Conservation (phyloP, 2,329 filamentous ascomycete genomes). For the Cercospora canescens region DNA sequence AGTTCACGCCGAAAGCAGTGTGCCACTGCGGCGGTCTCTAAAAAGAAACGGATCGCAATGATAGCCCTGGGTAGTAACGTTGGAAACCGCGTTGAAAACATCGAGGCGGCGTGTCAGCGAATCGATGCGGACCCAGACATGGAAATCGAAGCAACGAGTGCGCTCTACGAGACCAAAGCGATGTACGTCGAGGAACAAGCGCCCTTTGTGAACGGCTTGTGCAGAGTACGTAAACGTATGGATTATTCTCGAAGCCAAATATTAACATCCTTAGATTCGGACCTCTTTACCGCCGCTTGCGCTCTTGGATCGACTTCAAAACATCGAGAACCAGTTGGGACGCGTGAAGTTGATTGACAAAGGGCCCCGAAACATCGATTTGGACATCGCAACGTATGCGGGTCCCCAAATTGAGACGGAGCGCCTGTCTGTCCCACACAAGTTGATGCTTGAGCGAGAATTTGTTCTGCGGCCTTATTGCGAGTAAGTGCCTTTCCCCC, state of each 20-base stretch:
- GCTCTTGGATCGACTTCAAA: conserved; percentile 78
- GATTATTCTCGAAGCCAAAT: neutral
- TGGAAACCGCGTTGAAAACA: conserved; percentile 79
- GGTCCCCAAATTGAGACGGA: conserved; percentile 60
- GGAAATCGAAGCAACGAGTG: conserved; percentile 75
- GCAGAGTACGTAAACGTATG: conserved; percentile 67
- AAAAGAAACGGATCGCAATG: conserved; percentile 46
- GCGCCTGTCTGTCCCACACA: conserved; percentile 81
- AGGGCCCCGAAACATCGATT: conserved; percentile 88
- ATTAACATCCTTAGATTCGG: conserved; percentile 62
- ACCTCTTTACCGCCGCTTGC: conserved; percentile 73
- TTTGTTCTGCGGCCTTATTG: conserved; percentile 88
- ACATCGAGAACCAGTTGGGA: conserved; percentile 77
- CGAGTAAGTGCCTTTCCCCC: conserved; percentile 56
- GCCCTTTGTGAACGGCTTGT: conserved; percentile 87
- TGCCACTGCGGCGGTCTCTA: too few relatives aligned
- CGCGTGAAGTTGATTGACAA: conserved; percentile 86
- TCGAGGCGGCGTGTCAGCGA: conserved; percentile 77
- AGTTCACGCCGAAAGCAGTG: neutral
- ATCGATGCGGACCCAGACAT: conserved; percentile 71
- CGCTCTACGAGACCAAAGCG: conserved; percentile 88
- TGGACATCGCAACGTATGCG: conserved; percentile 87
- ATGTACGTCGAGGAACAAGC: conserved; percentile 95
- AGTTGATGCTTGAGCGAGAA: conserved; percentile 82
- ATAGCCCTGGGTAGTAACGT: conserved; percentile 92